A percentile compares a stretch with the other conserved stretches of the same genome.
Evolutionary conservation across 257 asterid genomes (phyloP).

Genomic region (Ajuga chamaepitys): DNA sequence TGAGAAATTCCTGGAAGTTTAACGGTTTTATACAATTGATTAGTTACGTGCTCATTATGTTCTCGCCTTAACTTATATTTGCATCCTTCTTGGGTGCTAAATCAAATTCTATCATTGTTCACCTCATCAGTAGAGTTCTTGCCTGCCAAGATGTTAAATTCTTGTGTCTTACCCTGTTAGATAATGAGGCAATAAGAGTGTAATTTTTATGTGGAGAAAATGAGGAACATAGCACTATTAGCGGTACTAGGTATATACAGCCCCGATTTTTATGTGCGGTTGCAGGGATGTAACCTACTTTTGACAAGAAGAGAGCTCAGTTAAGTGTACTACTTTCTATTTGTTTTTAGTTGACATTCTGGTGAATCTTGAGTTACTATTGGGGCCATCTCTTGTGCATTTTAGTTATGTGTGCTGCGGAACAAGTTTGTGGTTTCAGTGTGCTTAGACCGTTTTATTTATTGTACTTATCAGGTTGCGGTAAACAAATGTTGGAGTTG

Average conservation of each 20-base stretch:
- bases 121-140: too few relatives aligned
- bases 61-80: background rate
- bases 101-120: too few relatives aligned
- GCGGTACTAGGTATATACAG: background rate
- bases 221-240: background rate
- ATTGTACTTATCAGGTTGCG: conserved; percentile 43
- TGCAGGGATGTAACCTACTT: background rate
- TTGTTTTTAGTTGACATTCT: background rate
- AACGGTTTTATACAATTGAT: background rate
- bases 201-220: background rate
- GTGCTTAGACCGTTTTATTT: background rate
- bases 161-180: background rate
- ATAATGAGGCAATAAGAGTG: background rate
- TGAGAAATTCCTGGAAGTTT: background rate
- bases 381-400: background rate
- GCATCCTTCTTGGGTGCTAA: background rate
- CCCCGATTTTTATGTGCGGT: background rate
- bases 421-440: conserved; percentile 2
- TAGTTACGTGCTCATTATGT: background rate
- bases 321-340: background rate
- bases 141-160: background rate
- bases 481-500: conserved; percentile 72
- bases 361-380: background rate
- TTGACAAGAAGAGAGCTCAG: background rate
- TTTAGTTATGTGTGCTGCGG: background rate